Percentiles rank a stretch among this genome's conserved stretches.
Conservation (phyloP, 352 stramenopile species). For the Saprolegnia parasitica region DNA sequence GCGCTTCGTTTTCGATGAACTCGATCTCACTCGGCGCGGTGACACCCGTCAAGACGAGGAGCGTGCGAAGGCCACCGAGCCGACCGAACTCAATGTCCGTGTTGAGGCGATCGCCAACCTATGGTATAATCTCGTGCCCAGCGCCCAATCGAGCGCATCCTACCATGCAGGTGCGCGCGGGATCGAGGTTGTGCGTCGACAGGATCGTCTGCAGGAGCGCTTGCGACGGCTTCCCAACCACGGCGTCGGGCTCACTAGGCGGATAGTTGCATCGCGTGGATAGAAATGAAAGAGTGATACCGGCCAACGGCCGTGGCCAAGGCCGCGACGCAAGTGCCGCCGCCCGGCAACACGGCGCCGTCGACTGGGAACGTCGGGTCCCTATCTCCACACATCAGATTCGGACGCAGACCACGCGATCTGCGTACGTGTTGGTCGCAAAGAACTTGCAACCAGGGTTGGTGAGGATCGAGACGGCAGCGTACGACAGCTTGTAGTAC, state of each 20-base stretch:
- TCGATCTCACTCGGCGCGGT: conserved; percentile 55
- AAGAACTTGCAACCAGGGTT: conserved; percentile 77
- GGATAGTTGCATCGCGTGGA: conserved; percentile 7
- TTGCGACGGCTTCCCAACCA: conserved; percentile 80
- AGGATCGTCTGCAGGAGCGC: conserved; percentile 77
- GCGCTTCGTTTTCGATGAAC: conserved; percentile 41
- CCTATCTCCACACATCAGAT: conserved; percentile 31
- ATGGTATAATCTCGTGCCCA: neutral
- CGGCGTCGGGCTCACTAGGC: conserved; percentile 52
- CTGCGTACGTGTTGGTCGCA: conserved; percentile 68
- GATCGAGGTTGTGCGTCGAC: conserved; percentile 57
- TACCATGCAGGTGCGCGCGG: conserved; percentile 79
- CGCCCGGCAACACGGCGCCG: conserved; percentile 62
- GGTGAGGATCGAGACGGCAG: conserved; percentile 58
- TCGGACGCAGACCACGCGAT: neutral
- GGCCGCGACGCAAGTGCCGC: conserved; percentile 63
- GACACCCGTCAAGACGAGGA: conserved; percentile 72
- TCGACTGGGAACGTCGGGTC: conserved; percentile 74
- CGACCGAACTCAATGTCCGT: conserved; percentile 84
- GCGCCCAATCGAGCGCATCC: neutral
- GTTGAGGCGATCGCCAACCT: conserved; percentile 77
- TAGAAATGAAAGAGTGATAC: conserved; percentile 34
- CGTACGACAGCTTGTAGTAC: conserved; percentile 85
- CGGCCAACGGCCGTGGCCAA: conserved; percentile 59
- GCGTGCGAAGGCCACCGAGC: conserved; percentile 57